Conservation (phyloP, 2,329 filamentous ascomycete genomes). For the Aspergillus neotritici region DNA sequence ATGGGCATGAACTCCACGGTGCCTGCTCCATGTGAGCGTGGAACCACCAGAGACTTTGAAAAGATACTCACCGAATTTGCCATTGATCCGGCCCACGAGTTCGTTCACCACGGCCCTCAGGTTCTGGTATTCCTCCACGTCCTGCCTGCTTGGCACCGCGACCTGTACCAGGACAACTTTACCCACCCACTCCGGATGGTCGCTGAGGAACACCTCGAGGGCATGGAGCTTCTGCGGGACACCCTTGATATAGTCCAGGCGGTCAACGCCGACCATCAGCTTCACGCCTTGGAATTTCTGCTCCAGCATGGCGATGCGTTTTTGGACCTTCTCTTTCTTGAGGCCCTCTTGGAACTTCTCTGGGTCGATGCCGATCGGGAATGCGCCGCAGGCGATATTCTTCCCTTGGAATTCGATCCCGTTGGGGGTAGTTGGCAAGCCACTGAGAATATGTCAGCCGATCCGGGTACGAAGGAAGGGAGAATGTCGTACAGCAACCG, state of each 20-base stretch:
- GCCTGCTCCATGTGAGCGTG: slow-evolving; percentile 42
- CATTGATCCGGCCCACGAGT: slow-evolving; percentile 93
- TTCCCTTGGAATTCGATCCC: slow-evolving; percentile 86
- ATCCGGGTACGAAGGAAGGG: not conserved
- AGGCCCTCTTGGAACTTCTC: slow-evolving; percentile 92
- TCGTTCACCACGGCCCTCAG: slow-evolving; percentile 93
- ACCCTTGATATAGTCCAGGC: slow-evolving; percentile 97
- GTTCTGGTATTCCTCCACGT: slow-evolving; percentile 98
- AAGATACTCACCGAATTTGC: slow-evolving; percentile 47
- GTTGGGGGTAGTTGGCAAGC: slow-evolving; percentile 71
- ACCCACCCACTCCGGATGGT: slow-evolving; percentile 96
- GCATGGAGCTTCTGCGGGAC: slow-evolving; percentile 97
- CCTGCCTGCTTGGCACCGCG: slow-evolving; percentile 86
- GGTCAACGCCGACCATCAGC: slow-evolving; percentile 92
- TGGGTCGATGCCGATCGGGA: slow-evolving; percentile 95
- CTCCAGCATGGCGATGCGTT: slow-evolving; percentile 76
- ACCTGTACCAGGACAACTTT: slow-evolving; percentile 96
- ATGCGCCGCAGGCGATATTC: slow-evolving; percentile 86
- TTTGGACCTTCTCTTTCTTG: slow-evolving; percentile 76
- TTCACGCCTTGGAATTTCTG: slow-evolving; percentile 95
- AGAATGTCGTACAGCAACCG: slow-evolving; percentile 65
- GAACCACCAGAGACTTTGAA: not conserved
- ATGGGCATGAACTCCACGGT: slow-evolving; percentile 99
- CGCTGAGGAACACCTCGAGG: slow-evolving; percentile 90
- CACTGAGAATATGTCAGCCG: slow-evolving; percentile 28